Percentiles rank a stretch among this genome's conserved stretches.
Conservation (phyloP, 345 rosid species). For the Salix viminalis region DNA sequence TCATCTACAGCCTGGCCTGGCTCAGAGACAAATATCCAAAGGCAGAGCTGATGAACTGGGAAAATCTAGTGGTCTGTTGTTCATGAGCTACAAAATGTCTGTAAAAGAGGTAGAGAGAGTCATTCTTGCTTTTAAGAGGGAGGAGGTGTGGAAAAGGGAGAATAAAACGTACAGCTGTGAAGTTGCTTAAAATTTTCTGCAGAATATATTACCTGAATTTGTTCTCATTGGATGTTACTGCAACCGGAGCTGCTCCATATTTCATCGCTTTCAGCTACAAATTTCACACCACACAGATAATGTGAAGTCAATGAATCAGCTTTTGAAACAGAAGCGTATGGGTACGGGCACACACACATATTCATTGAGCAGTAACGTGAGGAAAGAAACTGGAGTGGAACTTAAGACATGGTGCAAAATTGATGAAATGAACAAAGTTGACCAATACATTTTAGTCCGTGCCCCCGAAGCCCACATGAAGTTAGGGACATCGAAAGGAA, state of each 20-base stretch:
- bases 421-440: too few species aligned
- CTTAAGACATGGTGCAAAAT: not conserved
- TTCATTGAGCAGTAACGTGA: not conserved
- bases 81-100: slow-evolving; percentile 35
- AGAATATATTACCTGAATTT: slow-evolving; percentile 36
- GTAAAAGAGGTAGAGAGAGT: not conserved
- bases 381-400: not conserved
- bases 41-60: slow-evolving; percentile 39
- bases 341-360: not conserved
- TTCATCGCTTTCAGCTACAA: slow-evolving; percentile 67
- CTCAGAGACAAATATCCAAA: slow-evolving; percentile 47
- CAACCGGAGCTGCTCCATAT: slow-evolving; percentile 63
- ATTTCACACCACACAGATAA: not conserved
- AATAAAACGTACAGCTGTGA: not conserved
- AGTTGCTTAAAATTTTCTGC: not conserved
- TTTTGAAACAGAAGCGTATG: not conserved
- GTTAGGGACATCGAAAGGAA: too few species aligned
- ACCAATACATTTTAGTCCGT: too few species aligned
- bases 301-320: not conserved
- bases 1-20: slow-evolving; percentile 53
- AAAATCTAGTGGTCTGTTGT: slow-evolving; percentile 28
- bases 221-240: slow-evolving; percentile 26
- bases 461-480: too few species aligned
- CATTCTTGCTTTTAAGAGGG: not conserved
- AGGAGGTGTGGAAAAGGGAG: not conserved